A percentile compares a stretch with the other conserved stretches of the same genome.
Evolutionary conservation across 1,284 basidiomycete species (phyloP).

Genomic region (Trametes pubescens): DNA sequence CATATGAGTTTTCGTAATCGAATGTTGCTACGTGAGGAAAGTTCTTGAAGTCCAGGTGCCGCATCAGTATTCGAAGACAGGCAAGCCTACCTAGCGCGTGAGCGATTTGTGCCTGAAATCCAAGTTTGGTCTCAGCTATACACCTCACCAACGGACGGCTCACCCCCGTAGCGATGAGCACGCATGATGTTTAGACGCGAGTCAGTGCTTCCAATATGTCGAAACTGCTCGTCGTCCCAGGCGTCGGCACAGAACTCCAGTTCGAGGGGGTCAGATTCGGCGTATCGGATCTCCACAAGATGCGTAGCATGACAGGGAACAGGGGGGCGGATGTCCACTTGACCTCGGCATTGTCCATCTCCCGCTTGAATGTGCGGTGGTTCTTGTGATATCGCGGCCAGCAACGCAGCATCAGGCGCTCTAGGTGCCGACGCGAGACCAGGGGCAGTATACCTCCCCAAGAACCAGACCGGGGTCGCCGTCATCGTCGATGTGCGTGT

Average conservation of each 20-base stretch:
- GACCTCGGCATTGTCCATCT: neutral
- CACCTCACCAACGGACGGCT: no score
- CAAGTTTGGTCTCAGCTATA: no score
- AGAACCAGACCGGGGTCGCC: neutral
- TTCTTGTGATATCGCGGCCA: constrained; percentile 15
- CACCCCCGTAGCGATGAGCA: constrained; percentile 10
- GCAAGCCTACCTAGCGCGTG: no score
- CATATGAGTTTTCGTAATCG: no score
- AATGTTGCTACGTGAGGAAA: no score
- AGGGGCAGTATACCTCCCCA: no score
- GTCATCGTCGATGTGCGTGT: neutral
- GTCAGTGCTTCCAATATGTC: constrained; percentile 1
- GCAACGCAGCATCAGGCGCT: constrained; percentile 1
- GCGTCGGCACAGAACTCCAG: constrained; percentile 6
- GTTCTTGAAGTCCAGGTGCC: no score
- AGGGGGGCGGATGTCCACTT: neutral
- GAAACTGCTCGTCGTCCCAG: neutral
- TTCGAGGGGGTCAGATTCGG: constrained; percentile 1
- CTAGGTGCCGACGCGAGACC: neutral
- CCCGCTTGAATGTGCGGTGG: neutral
- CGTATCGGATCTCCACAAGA: neutral
- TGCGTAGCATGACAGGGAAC: constrained; percentile 1
- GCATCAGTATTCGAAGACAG: no score
- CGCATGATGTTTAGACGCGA: neutral
- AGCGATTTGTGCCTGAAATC: no score